These are phyloP conservation scores for Anthracocystis walkeri DNA, from an alignment of 1,284 basidiomycete species.

Conservation along the genomic window DNA sequence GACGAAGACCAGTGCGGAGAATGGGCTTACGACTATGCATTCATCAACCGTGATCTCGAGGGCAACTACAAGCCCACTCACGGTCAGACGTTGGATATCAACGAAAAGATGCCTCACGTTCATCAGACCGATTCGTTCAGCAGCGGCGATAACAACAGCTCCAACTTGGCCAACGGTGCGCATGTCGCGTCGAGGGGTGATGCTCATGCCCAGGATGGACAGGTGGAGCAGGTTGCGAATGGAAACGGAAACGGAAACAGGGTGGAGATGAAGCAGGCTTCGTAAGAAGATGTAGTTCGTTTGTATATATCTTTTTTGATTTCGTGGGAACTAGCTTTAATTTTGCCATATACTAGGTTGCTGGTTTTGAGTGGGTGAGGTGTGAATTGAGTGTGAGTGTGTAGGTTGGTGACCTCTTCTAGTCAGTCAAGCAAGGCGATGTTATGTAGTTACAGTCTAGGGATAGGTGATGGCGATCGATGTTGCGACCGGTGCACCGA, in stretches of 20 bases:
- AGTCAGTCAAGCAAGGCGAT: too few relatives aligned
- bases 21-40: constrained; percentile 64
- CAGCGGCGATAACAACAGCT: constrained; percentile 18
- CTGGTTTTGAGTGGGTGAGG: too few relatives aligned
- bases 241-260: not conserved
- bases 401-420: too few relatives aligned
- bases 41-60: constrained; percentile 62
- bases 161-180: constrained; percentile 1
- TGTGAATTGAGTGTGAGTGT: too few relatives aligned
- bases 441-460: too few relatives aligned
- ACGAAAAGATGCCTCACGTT: constrained; percentile 49
- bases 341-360: not conserved
- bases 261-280: constrained; percentile 3
- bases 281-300: not conserved
- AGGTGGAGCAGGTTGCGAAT: not conserved
- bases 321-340: constrained; percentile 1
- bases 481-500: not conserved
- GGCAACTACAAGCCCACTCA: constrained; percentile 59
- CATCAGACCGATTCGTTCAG: constrained; percentile 26
- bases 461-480: not conserved
- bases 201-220: not conserved
- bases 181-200: not conserved
- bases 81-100: constrained; percentile 50
- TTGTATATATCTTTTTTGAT: constrained; percentile 3
- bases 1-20: constrained; percentile 79